Evolutionary conservation across 768 basidiomycete species (phyloP), one percentile per base, ranked within the genome.

Genomic region (Leccinum variicolor): DNA sequence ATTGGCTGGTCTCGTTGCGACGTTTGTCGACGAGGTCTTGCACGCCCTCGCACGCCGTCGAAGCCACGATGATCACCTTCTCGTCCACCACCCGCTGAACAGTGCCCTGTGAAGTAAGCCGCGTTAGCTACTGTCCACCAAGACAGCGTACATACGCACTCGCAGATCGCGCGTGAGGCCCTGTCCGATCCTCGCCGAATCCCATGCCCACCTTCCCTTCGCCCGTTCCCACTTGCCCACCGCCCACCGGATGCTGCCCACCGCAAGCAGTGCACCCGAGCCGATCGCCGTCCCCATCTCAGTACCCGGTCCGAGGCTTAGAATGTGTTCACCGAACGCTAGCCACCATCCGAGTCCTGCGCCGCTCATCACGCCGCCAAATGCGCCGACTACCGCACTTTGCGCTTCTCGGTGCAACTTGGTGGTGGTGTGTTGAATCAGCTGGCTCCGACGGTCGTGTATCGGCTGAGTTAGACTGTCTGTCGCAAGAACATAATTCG

Each of bases 181-280:
- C 50, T 84, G 76, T 6, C 82, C 80, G 3, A 89, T 76, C 50
- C 89, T 76, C 19, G 64, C 66, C 77, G 84, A 87, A 66, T 90
- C 88, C 53, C 81, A 77, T 81, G 81, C 80, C 88, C 89, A 92
- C 58, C 73, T 75, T 55, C 71, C 74, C 68, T 87, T 86, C 3
- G 84, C 83, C 61, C 77, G 81, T 56, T 90, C 87, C 87, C 89
- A 92, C 57, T 75, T 76, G 13, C 82, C 80, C 6, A 87, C 76
- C 2, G 80, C 81, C 85, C 86, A 89, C 43, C 87, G 75, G 43
- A 89, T 58, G 48, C 83, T 79, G 3, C 71, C 63, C 6, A 80
- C 67, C 0, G 79, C 76, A 19, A 78, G 73, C 11, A 92, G 67
- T 54, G 80, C 75, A 13, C 86, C 87, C 0, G 82, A 69, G 3